Percentiles rank a stretch among this genome's conserved stretches.
Conservation (phyloP, 2,329 filamentous ascomycete genomes). For the Pyrenophora graminea region DNA sequence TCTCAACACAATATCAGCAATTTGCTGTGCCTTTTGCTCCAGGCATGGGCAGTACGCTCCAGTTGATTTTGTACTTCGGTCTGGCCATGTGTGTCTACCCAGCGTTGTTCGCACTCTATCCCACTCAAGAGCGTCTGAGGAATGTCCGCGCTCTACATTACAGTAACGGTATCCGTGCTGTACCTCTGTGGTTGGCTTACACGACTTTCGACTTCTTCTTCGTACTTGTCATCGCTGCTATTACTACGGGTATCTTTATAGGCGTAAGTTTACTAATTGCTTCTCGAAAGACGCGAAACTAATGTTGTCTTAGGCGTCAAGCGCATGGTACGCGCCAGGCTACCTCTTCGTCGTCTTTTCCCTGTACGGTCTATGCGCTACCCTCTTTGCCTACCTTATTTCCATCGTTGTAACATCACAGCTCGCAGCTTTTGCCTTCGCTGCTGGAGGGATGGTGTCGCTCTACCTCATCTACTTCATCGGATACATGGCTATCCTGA, state of each 20-base stretch:
- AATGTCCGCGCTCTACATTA: constrained; percentile 86
- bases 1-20: constrained; percentile 71
- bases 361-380: constrained; percentile 79
- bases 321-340: constrained; percentile 75
- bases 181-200: constrained; percentile 86
- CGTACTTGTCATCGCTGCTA: constrained; percentile 67
- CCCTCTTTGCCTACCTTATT: constrained; percentile 76
- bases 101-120: constrained; percentile 86
- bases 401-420: constrained; percentile 80
- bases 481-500: constrained; percentile 63
- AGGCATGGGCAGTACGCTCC: constrained; percentile 71
- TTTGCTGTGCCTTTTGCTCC: constrained; percentile 78
- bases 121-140: constrained; percentile 77
- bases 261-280: constrained; percentile 43
- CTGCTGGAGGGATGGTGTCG: constrained; percentile 72
- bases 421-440: constrained; percentile 81
- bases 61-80: constrained; percentile 80
- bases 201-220: constrained; percentile 78
- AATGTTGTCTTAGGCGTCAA: constrained; percentile 49
- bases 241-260: constrained; percentile 72
- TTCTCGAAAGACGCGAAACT: constrained; percentile 5
- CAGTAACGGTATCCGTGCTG: constrained; percentile 82
- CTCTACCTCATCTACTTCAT: constrained; percentile 56
- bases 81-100: constrained; percentile 78
- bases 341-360: constrained; percentile 83